Conservation (phyloP, 768 basidiomycete genomes). For the Exsudoporus frostii region DNA sequence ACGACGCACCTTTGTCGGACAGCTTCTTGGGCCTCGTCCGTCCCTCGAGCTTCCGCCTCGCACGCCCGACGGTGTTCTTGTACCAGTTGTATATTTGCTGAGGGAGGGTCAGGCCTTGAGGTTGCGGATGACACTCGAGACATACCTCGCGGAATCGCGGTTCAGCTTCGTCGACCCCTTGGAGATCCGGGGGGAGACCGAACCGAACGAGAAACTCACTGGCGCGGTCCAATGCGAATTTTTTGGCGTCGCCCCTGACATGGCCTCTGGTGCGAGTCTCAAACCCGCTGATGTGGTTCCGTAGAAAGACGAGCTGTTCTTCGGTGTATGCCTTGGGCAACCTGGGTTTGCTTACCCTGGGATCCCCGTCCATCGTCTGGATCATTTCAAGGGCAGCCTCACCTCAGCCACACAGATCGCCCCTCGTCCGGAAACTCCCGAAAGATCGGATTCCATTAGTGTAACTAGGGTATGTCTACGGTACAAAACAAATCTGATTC, state of each 20-base stretch:
- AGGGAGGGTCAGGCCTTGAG: not conserved
- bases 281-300: slow-evolving; percentile 51
- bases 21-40: slow-evolving; percentile 49
- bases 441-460: slow-evolving; percentile 27
- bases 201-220: slow-evolving; percentile 58
- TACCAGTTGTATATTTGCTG: slow-evolving; percentile 76
- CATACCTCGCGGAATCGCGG: slow-evolving; percentile 59
- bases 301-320: slow-evolving; percentile 58
- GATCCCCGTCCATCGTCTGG: slow-evolving; percentile 46
- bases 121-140: not conserved
- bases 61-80: slow-evolving; percentile 65
- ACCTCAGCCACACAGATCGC: slow-evolving; percentile 22
- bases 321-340: slow-evolving; percentile 63
- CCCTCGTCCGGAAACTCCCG: slow-evolving; percentile 20
- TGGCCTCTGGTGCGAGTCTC: slow-evolving; percentile 57
- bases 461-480: not conserved
- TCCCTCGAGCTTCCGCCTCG: slow-evolving; percentile 55
- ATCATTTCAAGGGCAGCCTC: slow-evolving; percentile 2
- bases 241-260: slow-evolving; percentile 66
- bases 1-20: slow-evolving; percentile 45
- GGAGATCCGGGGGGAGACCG: slow-evolving; percentile 54
- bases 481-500: not conserved
- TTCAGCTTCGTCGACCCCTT: slow-evolving; percentile 55
- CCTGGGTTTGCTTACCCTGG: slow-evolving; percentile 63
- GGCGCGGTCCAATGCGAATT: slow-evolving; percentile 62